Conservation (phyloP, 2,329 filamentous ascomycete genomes). For the Rosellinia necatrix region DNA sequence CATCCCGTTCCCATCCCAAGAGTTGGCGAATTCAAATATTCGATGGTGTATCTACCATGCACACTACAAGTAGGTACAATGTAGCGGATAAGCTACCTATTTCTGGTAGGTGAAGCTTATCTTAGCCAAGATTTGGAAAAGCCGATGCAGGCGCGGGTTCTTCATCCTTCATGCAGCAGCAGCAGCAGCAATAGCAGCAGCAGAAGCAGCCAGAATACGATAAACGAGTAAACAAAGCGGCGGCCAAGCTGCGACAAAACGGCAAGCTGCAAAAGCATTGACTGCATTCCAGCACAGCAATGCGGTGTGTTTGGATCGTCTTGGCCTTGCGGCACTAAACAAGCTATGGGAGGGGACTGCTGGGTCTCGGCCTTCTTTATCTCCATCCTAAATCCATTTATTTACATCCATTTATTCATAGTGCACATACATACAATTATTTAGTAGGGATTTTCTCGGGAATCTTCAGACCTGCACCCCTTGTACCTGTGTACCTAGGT, state of each 20-base stretch:
- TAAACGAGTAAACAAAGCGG: too few species aligned
- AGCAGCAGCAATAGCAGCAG: neutral
- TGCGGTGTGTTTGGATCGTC: constrained; percentile 10
- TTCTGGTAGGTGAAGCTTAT: constrained; percentile 6
- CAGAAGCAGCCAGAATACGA: neutral
- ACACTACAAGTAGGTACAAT: too few species aligned
- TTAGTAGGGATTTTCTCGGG: too few species aligned
- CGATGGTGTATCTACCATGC: neutral
- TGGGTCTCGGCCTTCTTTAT: constrained; percentile 20
- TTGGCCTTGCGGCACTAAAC: constrained; percentile 8
- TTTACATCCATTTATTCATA: too few species aligned
- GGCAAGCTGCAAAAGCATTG: too few species aligned
- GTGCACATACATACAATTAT: too few species aligned
- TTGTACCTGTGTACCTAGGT: too few species aligned
- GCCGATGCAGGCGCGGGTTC: neutral
- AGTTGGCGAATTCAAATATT: constrained; percentile 3
- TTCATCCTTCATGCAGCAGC: neutral
- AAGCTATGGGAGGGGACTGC: neutral
- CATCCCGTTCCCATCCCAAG: too few species aligned
- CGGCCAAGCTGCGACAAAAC: too few species aligned
- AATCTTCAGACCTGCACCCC: too few species aligned
- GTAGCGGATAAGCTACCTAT: constrained; percentile 8
- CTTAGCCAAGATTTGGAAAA: constrained; percentile 9
- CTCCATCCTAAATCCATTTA: too few species aligned
- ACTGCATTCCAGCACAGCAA: neutral